Base-by-base conservation (phyloP, 108 stramenopile genomes). In the Stephanodiscus minutulus region DNA sequence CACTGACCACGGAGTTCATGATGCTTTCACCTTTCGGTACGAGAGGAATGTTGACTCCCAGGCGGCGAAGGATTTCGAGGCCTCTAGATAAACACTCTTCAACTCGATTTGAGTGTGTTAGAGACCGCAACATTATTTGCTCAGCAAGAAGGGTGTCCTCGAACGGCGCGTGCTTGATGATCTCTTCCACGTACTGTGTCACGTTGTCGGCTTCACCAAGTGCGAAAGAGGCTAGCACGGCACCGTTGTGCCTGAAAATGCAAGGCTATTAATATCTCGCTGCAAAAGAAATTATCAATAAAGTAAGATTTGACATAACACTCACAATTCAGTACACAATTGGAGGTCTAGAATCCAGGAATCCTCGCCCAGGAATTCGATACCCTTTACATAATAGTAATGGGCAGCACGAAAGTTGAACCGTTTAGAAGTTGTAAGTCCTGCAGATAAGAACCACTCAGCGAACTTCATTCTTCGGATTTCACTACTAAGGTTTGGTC, bases 351-450 rank as follows among this genome's bases (percentile, higher is more conserved):
- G 4, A 21, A n/a, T 28, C 69, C 69, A 70, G 21, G 0, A 33
- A 33, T 33, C 11, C 2, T 70, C 28, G 10, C 41, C 4, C 1
- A 70, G 21, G 21, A 70, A 70, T 4, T 6, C 29, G 24, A 70
- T 70, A 21, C 69, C 69, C 9, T 43, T 59, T 27, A 9, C 33
- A 44, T 33, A 70, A 44, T 70, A 70, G 41, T 70, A 27, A 25
- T 18, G 36, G 33, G 69, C 57, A 46, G 58, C 39, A 21, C 31
- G 25, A 39, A 61, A 70, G 56, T 70, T 61, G 18, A 44, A 70
- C 3, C 15, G 11, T 20, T 27, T 6, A 21, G 33, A 18, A 18
- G 43, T 44, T 41, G 29, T 11, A 1, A 25, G 27, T 7, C 37
- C 69, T 11, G 59, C 57, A 41, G 29, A 13, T 18, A 70, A 25